These are phyloP conservation scores for Domatiomyces globalis DNA, from an alignment of 2,329 filamentous ascomycete species.

Conservation along the genomic window DNA sequence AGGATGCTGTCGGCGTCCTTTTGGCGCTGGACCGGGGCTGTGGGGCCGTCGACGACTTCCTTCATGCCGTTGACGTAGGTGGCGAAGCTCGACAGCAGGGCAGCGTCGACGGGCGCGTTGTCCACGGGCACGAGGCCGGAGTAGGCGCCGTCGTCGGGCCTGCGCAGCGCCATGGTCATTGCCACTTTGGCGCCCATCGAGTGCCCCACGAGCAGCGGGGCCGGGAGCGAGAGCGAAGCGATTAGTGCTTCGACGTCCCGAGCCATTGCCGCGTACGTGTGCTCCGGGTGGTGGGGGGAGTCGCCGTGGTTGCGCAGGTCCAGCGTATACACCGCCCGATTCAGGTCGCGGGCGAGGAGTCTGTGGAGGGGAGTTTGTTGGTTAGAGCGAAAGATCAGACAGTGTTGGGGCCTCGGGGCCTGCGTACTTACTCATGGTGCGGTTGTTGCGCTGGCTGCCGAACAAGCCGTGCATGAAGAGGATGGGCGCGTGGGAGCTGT, in stretches of 20 bases:
- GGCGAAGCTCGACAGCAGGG: slow-evolving; percentile 58
- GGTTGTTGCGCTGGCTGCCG: slow-evolving; percentile 75
- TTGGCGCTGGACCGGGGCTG: slow-evolving; percentile 9
- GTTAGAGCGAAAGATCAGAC: background rate
- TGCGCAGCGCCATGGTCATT: slow-evolving; percentile 68
- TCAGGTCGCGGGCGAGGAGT: slow-evolving; percentile 65
- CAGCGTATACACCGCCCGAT: slow-evolving; percentile 66
- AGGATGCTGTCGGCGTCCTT: slow-evolving; percentile 14
- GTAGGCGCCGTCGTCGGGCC: slow-evolving; percentile 41
- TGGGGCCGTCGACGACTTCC: slow-evolving; percentile 46
- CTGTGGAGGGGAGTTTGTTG: slow-evolving; percentile 37
- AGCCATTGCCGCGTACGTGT: slow-evolving; percentile 73
- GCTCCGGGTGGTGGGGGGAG: slow-evolving; percentile 59
- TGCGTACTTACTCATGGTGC: slow-evolving; percentile 80
- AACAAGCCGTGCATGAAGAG: slow-evolving; percentile 87
- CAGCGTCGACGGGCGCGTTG: slow-evolving; percentile 76
- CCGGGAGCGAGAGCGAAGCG: slow-evolving; percentile 48
- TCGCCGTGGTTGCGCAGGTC: slow-evolving; percentile 90
- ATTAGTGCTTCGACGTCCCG: slow-evolving; percentile 73
- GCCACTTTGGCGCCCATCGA: slow-evolving; percentile 94
- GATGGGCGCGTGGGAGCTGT: slow-evolving; percentile 44
- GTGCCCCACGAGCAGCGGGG: slow-evolving; percentile 73
- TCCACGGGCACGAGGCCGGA: slow-evolving; percentile 69
- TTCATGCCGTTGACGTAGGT: slow-evolving; percentile 77
- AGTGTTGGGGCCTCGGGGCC: slow-evolving; percentile 7